phyloP scores from a whole-genome alignment of 345 rosid species.

The Hevea brasiliensis region DNA sequence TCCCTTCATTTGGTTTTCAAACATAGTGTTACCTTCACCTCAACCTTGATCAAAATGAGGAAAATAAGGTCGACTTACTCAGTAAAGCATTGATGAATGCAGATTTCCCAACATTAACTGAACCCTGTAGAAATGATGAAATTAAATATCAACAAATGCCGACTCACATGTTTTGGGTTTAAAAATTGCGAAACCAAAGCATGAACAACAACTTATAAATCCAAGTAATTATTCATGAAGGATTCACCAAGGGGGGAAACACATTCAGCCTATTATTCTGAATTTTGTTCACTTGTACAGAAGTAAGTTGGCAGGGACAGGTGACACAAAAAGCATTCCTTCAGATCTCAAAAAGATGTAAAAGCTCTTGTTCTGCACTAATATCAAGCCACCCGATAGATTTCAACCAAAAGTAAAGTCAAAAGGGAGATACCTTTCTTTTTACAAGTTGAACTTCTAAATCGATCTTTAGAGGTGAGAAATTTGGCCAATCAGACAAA shows the following conservation, averaged over 20 bases:
- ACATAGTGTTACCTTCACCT: neutral
- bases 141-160: conserved; percentile 14
- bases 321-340: neutral
- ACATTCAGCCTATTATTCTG: neutral
- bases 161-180: neutral
- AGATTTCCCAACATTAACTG: conserved; percentile 98
- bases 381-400: neutral
- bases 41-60: neutral
- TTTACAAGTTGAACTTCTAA: neutral
- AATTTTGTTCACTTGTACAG: neutral
- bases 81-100: conserved; percentile 90
- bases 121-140: conserved; percentile 53
- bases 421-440: neutral
- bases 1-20: neutral
- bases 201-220: conserved; percentile 6
- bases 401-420: neutral
- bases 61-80: conserved; percentile 54
- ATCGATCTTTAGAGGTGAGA: neutral
- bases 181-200: conserved; percentile 8
- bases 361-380: neutral
- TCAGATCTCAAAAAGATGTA: neutral
- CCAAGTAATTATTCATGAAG: neutral
- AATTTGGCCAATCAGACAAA: neutral
- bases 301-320: neutral
- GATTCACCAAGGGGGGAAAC: neutral